Percentiles rank a stretch among this genome's conserved stretches.
Conservation (phyloP, 1,284 basidiomycete genomes). For the Cutaneotrichosporon curvatum region DNA sequence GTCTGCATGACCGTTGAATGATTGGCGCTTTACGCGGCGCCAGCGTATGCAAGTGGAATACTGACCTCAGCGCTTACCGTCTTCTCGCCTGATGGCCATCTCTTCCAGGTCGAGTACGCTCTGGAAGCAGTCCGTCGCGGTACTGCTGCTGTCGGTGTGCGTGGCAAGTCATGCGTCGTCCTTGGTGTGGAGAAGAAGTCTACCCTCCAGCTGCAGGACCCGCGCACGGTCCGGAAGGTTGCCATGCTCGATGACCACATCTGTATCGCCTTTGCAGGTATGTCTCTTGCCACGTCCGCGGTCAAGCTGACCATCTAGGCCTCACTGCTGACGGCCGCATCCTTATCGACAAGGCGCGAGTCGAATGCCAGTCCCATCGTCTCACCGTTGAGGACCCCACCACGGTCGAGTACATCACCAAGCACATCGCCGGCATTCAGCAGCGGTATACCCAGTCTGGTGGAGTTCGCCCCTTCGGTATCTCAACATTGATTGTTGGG, state of each 20-base stretch:
- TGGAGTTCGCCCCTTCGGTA: slow-evolving; percentile 96
- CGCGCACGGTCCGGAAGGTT: slow-evolving; percentile 93
- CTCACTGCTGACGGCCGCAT: slow-evolving; percentile 96
- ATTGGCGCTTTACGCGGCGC: no score
- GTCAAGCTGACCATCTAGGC: slow-evolving; percentile 55
- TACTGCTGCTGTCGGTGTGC: slow-evolving; percentile 94
- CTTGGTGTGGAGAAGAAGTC: slow-evolving; percentile 99
- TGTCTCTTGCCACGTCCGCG: no score
- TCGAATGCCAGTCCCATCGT: slow-evolving; percentile 96
- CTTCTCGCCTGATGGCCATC: slow-evolving; percentile 85
- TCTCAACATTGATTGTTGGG: slow-evolving; percentile 92
- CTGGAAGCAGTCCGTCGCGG: slow-evolving; percentile 94
- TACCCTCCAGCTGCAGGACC: slow-evolving; percentile 93
- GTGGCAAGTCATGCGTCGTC: slow-evolving; percentile 90
- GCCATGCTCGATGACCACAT: slow-evolving; percentile 98
- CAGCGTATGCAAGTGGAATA: not conserved
- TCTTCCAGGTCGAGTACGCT: slow-evolving; percentile 82
- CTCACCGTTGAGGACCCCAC: slow-evolving; percentile 98
- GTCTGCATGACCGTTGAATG: no score
- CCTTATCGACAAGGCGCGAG: slow-evolving; percentile 92
- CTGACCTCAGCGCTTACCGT: slow-evolving; percentile 61
- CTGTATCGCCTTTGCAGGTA: slow-evolving; percentile 95
- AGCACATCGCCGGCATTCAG: slow-evolving; percentile 95
- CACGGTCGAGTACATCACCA: slow-evolving; percentile 95
- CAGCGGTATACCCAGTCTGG: slow-evolving; percentile 95